phyloP scores from a whole-genome alignment of 305 asterid genomes.

The Fraxinus ornus region DNA sequence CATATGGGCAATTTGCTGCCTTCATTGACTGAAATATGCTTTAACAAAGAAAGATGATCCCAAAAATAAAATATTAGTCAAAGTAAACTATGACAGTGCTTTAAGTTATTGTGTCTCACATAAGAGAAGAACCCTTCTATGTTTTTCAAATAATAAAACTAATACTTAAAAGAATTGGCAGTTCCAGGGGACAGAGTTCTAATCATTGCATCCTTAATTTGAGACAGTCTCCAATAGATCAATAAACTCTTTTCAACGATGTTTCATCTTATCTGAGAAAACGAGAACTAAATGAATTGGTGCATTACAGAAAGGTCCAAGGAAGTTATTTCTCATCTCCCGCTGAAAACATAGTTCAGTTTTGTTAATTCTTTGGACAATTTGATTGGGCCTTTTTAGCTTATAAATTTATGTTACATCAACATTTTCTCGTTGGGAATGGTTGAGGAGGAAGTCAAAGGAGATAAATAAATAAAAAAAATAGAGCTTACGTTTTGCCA shows the following conservation, averaged over 20 bases:
- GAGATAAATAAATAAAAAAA: not conserved
- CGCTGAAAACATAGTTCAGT: not conserved
- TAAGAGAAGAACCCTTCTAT: not conserved
- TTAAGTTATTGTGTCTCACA: not conserved
- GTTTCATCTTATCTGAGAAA: not conserved
- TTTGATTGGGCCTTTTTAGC: not conserved
- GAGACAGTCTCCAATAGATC: not conserved
- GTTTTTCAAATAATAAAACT: not conserved
- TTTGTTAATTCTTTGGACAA: not conserved
- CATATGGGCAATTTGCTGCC: not conserved
- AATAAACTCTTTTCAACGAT: not conserved
- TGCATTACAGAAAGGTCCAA: not conserved
- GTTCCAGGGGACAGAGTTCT: not conserved
- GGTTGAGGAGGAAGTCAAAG: not conserved
- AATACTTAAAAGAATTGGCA: not conserved
- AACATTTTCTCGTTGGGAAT: not conserved
- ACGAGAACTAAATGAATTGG: not conserved
- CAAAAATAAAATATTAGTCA: not conserved
- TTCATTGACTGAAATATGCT: not conserved
- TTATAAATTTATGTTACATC: not conserved
- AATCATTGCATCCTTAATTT: not conserved
- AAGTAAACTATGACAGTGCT: not conserved
- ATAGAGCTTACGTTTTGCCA: not conserved
- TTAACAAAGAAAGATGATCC: constrained; percentile 17
- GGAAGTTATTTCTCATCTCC: not conserved